Evolutionary conservation across 2,329 filamentous ascomycete species (phyloP).

Genomic region (Coleophoma cylindrospora): DNA sequence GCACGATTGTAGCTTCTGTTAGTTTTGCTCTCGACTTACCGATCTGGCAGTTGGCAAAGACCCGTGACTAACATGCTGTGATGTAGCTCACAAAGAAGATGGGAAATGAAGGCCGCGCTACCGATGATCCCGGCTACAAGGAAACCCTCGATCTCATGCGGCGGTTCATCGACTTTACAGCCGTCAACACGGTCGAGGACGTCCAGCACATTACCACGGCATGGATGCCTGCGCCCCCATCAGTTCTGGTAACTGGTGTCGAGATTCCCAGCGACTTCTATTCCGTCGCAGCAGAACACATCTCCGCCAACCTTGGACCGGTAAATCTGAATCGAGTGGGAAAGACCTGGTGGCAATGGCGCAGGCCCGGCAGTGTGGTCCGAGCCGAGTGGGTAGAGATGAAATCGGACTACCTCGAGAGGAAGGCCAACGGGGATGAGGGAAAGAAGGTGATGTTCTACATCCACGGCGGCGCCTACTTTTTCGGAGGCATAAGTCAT

Average conservation of each 20-base stretch:
- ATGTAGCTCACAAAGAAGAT: not conserved
- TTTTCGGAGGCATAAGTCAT: constrained; percentile 88
- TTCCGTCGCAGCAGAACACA: constrained; percentile 27
- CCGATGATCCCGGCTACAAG: constrained; percentile 53
- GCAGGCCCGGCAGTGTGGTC: constrained; percentile 56
- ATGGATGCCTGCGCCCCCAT: constrained; percentile 80
- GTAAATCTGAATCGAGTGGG: constrained; percentile 72
- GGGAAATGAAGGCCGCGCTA: not conserved
- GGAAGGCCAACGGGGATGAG: constrained; percentile 53
- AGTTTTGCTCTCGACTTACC: no score
- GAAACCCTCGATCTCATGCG: constrained; percentile 81
- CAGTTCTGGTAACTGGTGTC: constrained; percentile 71
- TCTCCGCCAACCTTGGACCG: constrained; percentile 58
- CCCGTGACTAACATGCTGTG: no score
- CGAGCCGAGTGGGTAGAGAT: constrained; percentile 93
- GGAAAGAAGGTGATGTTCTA: constrained; percentile 80
- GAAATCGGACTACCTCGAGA: constrained; percentile 69
- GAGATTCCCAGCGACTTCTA: constrained; percentile 47
- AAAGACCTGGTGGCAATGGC: constrained; percentile 81
- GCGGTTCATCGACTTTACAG: constrained; percentile 73
- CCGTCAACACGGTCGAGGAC: constrained; percentile 83
- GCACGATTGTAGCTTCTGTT: no score
- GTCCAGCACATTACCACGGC: constrained; percentile 82
- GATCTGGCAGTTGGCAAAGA: no score
- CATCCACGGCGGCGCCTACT: constrained; percentile 87